Base-by-base conservation (phyloP, 225 moss, liverwort and hornwort genomes). In the Ulota crispa region DNA sequence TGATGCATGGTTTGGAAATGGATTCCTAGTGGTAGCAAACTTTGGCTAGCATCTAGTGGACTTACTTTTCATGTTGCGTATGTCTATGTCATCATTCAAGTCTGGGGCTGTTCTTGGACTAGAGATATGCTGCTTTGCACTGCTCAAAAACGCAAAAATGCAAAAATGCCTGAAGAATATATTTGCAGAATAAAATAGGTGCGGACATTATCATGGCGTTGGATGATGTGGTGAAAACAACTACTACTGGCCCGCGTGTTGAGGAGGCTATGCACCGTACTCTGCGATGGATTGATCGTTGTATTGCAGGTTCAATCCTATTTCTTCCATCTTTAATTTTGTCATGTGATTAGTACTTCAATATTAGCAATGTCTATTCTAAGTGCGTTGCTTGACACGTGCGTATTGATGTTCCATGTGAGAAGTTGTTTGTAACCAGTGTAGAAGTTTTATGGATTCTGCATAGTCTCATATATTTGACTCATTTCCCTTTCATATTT, bases 211-310 rank as follows among this genome's bases (percentile, higher is more conserved):
- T 98, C 52, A 98, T 95, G 97, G 97, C 94, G 24, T 91, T 98
- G 63, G 97, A 98, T 88, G 97, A 98, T 87, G 97, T 98, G 62
- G 95, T 95, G 76, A 95, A 98, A 86, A 98, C 97, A 65, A 98
- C 97, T 63, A 95, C 95, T 53, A 90, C 92, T 64, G 93, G 97
- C 52, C 93, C 95, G 77, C 87, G 94, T 81, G 97, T 98, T 27
- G 95, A 98, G 74, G 97, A 95, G 84, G 97, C 97, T 43, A 98
- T 94, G 97, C 89, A 95, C 50, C 88, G 94, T 71, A 98, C 97
- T 23, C 62, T 95, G 73, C 83, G 95, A 85, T 98, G 95, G 97
- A 94, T 98, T 86, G 97, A 95, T 84, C 93, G 95, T 52, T 98
- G 97, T 80, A 91, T 98, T 84, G 87, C 93, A 82, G 93, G 96